Conservation (phyloP, 805 yeast genomes). For the Candida saitoana region DNA sequence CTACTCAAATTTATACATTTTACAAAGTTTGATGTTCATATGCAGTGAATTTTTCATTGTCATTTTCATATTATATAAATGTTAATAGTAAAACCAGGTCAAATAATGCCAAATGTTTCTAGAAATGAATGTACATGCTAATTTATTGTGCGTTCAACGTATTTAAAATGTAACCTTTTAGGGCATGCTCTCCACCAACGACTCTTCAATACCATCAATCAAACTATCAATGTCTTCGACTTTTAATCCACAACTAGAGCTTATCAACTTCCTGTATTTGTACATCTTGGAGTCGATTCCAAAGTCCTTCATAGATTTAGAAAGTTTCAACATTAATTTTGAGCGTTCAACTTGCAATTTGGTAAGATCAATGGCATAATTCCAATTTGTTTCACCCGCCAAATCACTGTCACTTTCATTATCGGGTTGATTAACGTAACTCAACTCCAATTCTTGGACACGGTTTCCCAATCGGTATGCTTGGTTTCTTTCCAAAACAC, state of each 20-base stretch:
- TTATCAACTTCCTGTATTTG: conserved; percentile 74
- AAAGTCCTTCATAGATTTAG: conserved; percentile 39
- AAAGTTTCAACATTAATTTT: conserved; percentile 42
- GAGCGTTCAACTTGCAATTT: conserved; percentile 51
- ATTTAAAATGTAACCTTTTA: neutral
- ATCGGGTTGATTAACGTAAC: conserved; percentile 15
- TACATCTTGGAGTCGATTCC: conserved; percentile 54
- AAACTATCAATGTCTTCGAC: conserved; percentile 77
- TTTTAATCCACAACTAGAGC: conserved; percentile 71
- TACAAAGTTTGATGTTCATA: no score
- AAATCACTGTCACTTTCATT: conserved; percentile 14
- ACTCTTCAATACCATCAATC: conserved; percentile 68
- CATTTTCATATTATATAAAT: no score
- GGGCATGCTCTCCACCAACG: conserved; percentile 20
- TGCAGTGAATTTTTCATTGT: no score
- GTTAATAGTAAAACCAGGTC: neutral
- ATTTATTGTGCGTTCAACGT: conserved; percentile 1
- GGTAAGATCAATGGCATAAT: conserved; percentile 35
- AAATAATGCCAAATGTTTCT: neutral
- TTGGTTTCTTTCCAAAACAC: conserved; percentile 37
- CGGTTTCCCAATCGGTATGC: conserved; percentile 42
- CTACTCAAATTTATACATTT: no score
- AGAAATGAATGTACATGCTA: neutral
- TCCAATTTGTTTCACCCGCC: conserved; percentile 14
- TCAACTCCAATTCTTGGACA: conserved; percentile 38